Conservation (phyloP, 2,329 filamentous ascomycete genomes). For the Microsporum ferrugineum region DNA sequence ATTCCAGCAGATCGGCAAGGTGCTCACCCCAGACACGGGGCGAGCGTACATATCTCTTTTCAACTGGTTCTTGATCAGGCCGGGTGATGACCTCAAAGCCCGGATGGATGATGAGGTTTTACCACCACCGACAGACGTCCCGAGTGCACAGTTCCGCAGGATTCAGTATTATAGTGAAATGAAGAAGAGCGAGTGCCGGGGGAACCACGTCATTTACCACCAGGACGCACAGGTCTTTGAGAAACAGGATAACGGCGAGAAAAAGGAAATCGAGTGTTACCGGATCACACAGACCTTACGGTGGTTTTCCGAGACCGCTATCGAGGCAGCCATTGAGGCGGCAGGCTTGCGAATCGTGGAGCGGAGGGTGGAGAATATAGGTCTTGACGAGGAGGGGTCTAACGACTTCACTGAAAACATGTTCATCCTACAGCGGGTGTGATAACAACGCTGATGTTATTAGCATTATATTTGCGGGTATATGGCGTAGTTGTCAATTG, state of each 20-base stretch:
- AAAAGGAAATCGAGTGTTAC: background rate
- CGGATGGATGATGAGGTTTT: background rate
- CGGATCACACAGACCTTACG: background rate
- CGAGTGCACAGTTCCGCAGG: background rate
- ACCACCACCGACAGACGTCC: background rate
- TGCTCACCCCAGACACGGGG: background rate
- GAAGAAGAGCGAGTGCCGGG: background rate
- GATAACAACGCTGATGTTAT: background rate
- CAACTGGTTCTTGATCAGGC: background rate
- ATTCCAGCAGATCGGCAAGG: background rate
- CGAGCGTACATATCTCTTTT: background rate
- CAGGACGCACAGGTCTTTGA: background rate
- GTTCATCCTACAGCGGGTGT: background rate
- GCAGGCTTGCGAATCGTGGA: background rate
- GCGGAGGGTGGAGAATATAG: background rate
- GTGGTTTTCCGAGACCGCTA: background rate
- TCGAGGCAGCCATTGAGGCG: background rate
- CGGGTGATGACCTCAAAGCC: background rate
- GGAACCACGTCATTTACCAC: background rate
- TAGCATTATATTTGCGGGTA: background rate
- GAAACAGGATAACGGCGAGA: background rate
- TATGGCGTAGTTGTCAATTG: background rate
- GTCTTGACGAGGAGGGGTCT: background rate
- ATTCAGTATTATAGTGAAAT: background rate
- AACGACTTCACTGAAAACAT: background rate